These are phyloP conservation scores for Cercospora janseana DNA, from an alignment of 2,329 filamentous ascomycete genomes.

Conservation along the genomic window DNA sequence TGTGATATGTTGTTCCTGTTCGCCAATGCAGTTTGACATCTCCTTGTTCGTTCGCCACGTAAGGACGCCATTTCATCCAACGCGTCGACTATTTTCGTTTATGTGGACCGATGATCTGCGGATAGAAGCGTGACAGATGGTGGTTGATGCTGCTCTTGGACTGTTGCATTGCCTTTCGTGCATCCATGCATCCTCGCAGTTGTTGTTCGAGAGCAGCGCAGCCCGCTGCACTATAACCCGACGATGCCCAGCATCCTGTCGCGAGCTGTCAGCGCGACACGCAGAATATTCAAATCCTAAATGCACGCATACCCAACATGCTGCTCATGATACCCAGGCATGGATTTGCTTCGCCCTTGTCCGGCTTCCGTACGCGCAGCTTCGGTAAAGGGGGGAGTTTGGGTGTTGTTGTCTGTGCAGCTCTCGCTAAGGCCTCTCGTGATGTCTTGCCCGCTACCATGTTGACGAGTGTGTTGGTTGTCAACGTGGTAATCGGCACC, in stretches of 20 bases:
- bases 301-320: slow-evolving; percentile 57
- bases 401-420: slow-evolving; percentile 39
- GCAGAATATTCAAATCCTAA: background rate
- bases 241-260: slow-evolving; percentile 79
- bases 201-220: slow-evolving; percentile 61
- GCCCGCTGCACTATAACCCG: slow-evolving; percentile 64
- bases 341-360: slow-evolving; percentile 61
- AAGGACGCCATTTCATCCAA: too few species aligned
- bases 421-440: slow-evolving; percentile 31
- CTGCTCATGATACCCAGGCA: slow-evolving; percentile 66
- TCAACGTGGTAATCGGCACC: background rate
- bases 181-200: slow-evolving; percentile 74
- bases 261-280: slow-evolving; percentile 1
- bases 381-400: slow-evolving; percentile 60
- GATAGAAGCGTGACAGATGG: slow-evolving; percentile 76
- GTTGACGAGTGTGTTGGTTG: background rate
- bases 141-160: slow-evolving; percentile 86
- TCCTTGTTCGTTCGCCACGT: too few species aligned
- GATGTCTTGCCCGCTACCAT: slow-evolving; percentile 40
- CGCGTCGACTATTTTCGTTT: slow-evolving; percentile 56
- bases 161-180: slow-evolving; percentile 31
- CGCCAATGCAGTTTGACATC: too few species aligned
- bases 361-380: slow-evolving; percentile 63
- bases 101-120: slow-evolving; percentile 68
- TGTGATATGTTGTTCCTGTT: too few species aligned